A percentile compares a stretch with the other conserved stretches of the same genome.
phyloP scores from a whole-genome alignment of 495 filamentous ascomycete species.

The Penicillium flavigenum region DNA sequence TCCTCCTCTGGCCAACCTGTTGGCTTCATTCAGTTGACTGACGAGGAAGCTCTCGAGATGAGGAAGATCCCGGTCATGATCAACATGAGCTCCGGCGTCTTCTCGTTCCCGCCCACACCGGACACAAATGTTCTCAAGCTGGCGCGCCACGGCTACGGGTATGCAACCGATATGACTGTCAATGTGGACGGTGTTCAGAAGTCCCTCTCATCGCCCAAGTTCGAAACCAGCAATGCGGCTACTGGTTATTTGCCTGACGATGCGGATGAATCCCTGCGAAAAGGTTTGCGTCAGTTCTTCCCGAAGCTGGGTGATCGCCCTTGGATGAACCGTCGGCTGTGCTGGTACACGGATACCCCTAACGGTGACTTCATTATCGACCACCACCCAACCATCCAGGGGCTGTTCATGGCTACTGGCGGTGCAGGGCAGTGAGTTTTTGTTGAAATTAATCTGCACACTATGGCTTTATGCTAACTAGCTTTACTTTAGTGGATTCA shows the following conservation, averaged over 20 bases:
- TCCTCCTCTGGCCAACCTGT: conserved; percentile 51
- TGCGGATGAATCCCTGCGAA: conserved; percentile 55
- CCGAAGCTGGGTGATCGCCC: conserved; percentile 58
- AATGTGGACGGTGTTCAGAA: conserved; percentile 15
- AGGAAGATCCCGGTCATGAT: conserved; percentile 42
- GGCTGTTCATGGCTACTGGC: conserved; percentile 72
- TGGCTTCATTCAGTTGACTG: conserved; percentile 24
- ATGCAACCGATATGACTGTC: conserved; percentile 47
- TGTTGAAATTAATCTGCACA: conserved; percentile 23
- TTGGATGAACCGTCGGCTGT: conserved; percentile 49
- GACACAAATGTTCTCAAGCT: conserved; percentile 64
- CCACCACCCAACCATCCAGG: conserved; percentile 60
- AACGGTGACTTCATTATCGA: conserved; percentile 73
- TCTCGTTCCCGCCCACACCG: conserved; percentile 64
- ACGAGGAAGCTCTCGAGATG: conserved; percentile 19
- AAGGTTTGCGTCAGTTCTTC: conserved; percentile 57
- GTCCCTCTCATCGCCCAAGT: conserved; percentile 31
- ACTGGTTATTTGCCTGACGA: conserved; percentile 51
- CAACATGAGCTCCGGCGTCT: conserved; percentile 70
- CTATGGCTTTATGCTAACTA: conserved; percentile 9
- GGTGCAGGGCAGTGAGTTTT: conserved; percentile 64
- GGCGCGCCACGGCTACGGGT: conserved; percentile 72
- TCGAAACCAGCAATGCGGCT: conserved; percentile 31
- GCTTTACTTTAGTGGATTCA: conserved; percentile 55
- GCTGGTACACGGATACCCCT: conserved; percentile 60